Base-by-base conservation (phyloP, 2,329 filamentous ascomycete genomes). In the Cordyceps fumosorosea region DNA sequence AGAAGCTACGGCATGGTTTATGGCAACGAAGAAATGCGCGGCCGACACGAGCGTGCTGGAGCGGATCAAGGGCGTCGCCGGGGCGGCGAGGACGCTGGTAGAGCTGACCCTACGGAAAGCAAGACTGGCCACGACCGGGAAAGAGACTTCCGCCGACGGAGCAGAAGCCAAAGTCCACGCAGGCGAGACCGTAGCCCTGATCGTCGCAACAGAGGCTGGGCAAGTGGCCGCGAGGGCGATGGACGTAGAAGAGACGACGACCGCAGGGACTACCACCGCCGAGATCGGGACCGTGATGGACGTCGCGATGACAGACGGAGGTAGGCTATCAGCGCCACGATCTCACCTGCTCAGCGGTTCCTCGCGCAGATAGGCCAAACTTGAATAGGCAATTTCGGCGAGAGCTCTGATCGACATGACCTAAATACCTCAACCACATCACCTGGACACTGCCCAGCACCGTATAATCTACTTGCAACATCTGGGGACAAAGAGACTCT, bases 1-100 rank as follows among this genome's bases (percentile, higher is more conserved):
- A 74, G 82, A 57, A 78, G 81, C 26, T 96, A 96, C 71, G 83
- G 84, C 60, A 92, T 96, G 85, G 87, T 96, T 0, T 90, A 96
- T 71, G 89, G 91, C 64, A 86, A 89, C 60, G 84, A 89, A 58
- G 87, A 90, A 64, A 81, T 89, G 74, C 80, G 80, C 56, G 79
- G 78, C 26, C 77, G 79, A 29, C 76, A 82, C 54, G 76, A 77
- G 57, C 76, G 74, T 45, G 75, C 77, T 44, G 73, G 71, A 4
- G 71, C 72, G 20, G 69, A 71, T 10, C 22, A 42, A 10, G 24
- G 29, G 47, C 67, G 65, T 11, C 67, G 58, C 8, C 65, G 29
- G 48, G 66, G 66, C n/a, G 64, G 67, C n/a, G 64, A 14, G 14
- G 44, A 62, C 60, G 52, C 40, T 10, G 48, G 34, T 14, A 22